Evolutionary conservation across 805 yeast species (phyloP).

Genomic region (Wickerhamomyces strasburgensis): DNA sequence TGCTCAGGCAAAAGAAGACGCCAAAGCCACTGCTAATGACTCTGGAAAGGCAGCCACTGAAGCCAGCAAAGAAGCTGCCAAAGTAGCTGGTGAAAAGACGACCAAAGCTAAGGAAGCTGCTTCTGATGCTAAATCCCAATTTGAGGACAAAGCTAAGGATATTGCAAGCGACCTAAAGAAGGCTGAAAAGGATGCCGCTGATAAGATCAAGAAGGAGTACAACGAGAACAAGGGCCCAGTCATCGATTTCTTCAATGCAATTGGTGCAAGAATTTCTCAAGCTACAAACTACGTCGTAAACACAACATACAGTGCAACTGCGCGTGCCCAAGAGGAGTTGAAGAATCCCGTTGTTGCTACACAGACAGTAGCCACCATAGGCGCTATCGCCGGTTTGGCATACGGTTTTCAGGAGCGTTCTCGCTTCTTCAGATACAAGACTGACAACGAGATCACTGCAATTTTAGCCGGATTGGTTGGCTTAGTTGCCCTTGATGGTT

Average conservation of each 20-base stretch:
- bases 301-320: slow-evolving; percentile 19
- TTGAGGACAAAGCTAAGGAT: slow-evolving; percentile 24
- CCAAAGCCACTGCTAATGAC: slow-evolving; percentile 13
- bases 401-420: slow-evolving; percentile 47
- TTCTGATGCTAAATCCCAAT: slow-evolving; percentile 14
- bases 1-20: slow-evolving; percentile 15
- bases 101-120: slow-evolving; percentile 18
- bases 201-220: slow-evolving; percentile 29
- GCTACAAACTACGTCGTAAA: slow-evolving; percentile 19
- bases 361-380: slow-evolving; percentile 45
- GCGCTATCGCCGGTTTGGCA: slow-evolving; percentile 44
- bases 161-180: slow-evolving; percentile 22
- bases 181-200: slow-evolving; percentile 31
- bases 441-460: slow-evolving; percentile 43
- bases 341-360: slow-evolving; percentile 59
- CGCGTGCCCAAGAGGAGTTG: slow-evolving; percentile 35
- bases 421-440: slow-evolving; percentile 37
- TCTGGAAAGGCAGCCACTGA: slow-evolving; percentile 9
- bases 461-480: slow-evolving; percentile 52
- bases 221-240: slow-evolving; percentile 26
- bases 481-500: slow-evolving; percentile 49
- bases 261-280: slow-evolving; percentile 19
- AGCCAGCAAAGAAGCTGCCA: slow-evolving; percentile 4
- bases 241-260: slow-evolving; percentile 17
- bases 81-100: slow-evolving; percentile 20